phyloP scores from a whole-genome alignment of 805 yeast genomes.

The Ogataea methylovora region DNA sequence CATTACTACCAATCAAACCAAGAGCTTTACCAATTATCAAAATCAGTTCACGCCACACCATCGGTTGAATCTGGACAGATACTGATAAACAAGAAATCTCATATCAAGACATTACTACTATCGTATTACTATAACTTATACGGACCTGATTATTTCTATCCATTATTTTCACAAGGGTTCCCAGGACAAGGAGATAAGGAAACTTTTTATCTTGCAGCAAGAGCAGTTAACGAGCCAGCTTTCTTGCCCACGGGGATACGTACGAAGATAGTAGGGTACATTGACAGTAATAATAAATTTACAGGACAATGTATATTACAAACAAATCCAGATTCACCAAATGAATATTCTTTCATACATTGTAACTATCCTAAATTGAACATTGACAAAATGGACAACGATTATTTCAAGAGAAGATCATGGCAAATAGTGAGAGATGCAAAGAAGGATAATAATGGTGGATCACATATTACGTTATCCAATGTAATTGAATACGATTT shows the following conservation, averaged over 20 bases:
- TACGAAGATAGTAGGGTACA: conserved; percentile 23
- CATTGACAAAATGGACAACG: conserved; percentile 11
- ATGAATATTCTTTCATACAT: conserved; percentile 21
- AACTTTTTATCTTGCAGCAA: conserved; percentile 65
- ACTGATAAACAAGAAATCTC: conserved; percentile 51
- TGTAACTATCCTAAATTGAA: conserved; percentile 23
- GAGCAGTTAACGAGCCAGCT: conserved; percentile 25
- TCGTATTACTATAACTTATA: conserved; percentile 57
- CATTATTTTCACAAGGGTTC: conserved; percentile 60
- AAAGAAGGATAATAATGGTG: conserved; percentile 19
- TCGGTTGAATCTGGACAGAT: conserved; percentile 69
- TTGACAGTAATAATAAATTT: conserved; percentile 16
- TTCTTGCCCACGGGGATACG: conserved; percentile 20
- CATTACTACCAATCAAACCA: conserved; percentile 37
- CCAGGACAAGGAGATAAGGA: conserved; percentile 82
- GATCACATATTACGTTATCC: conserved; percentile 4
- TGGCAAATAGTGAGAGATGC: conserved; percentile 24
- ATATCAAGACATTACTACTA: conserved; percentile 49
- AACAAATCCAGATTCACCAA: conserved; percentile 17
- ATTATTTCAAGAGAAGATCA: conserved; percentile 14
- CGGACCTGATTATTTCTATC: conserved; percentile 64
- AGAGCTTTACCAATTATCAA: conserved; percentile 24
- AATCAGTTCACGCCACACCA: conserved; percentile 36
- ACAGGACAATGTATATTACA: conserved; percentile 25
- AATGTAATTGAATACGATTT: conserved; percentile 12